Evolutionary conservation across 768 basidiomycete genomes (phyloP).

Genomic region (Fistulinella prunicolor): DNA sequence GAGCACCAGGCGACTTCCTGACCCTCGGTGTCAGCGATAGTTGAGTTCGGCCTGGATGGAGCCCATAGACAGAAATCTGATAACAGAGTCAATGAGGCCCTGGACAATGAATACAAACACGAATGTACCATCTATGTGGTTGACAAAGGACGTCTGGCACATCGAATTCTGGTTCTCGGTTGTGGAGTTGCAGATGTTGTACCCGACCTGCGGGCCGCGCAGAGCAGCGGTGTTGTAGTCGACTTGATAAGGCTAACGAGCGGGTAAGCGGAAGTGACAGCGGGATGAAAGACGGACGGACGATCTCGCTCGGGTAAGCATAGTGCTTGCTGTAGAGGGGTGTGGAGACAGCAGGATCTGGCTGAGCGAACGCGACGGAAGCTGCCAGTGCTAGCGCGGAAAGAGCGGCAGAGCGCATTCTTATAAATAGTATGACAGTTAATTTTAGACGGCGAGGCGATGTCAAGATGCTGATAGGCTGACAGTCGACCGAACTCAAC

Average conservation of each 20-base stretch:
- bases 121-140: slow-evolving; percentile 45
- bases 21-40: slow-evolving; percentile 65
- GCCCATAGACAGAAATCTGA: slow-evolving; percentile 73
- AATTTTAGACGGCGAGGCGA: background rate
- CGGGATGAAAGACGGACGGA: slow-evolving; percentile 19
- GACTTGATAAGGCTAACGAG: slow-evolving; percentile 48
- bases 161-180: slow-evolving; percentile 58
- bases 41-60: slow-evolving; percentile 46
- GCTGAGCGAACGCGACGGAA: slow-evolving; percentile 32
- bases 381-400: slow-evolving; percentile 34
- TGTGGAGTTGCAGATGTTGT: slow-evolving; percentile 66
- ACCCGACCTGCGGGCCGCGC: slow-evolving; percentile 61
- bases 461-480: too few species aligned
- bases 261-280: background rate
- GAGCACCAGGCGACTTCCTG: slow-evolving; percentile 77
- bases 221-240: slow-evolving; percentile 36
- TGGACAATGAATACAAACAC: background rate
- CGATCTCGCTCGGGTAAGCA: slow-evolving; percentile 43
- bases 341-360: slow-evolving; percentile 40
- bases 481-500: too few species aligned
- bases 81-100: background rate
- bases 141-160: slow-evolving; percentile 70
- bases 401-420: slow-evolving; percentile 44
- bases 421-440: too few species aligned
- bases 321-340: slow-evolving; percentile 48